These are phyloP conservation scores for Wickerhamiella brachini DNA, from an alignment of 805 yeast genomes.

Conservation along the genomic window DNA sequence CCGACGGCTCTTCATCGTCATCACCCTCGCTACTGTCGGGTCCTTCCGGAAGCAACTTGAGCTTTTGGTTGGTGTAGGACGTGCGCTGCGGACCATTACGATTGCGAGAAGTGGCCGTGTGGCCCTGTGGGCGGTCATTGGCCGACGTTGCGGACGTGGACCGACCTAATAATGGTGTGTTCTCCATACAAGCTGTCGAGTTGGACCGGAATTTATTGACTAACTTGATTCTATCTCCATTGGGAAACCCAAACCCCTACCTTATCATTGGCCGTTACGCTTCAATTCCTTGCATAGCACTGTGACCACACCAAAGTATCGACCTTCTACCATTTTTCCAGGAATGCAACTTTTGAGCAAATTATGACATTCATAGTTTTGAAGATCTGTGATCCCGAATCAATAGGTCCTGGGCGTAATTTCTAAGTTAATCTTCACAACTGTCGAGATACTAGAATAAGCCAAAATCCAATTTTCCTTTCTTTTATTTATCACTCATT, in stretches of 20 bases:
- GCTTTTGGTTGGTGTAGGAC: conserved; percentile 75
- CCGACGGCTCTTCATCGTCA: conserved; percentile 49
- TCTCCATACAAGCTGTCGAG: neutral
- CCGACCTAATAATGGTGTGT: neutral
- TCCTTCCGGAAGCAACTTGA: conserved; percentile 61
- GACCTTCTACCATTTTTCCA: too few relatives aligned
- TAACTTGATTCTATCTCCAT: neutral
- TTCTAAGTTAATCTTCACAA: too few relatives aligned
- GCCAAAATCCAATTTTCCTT: too few relatives aligned
- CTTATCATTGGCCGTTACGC: too few relatives aligned
- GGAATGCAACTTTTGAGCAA: too few relatives aligned
- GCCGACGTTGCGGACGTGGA: neutral
- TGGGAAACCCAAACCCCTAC: neutral
- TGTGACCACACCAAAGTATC: too few relatives aligned
- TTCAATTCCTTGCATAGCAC: too few relatives aligned
- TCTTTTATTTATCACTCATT: too few relatives aligned
- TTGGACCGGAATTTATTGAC: neutral
- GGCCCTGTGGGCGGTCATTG: neutral
- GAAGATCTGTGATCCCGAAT: too few relatives aligned
- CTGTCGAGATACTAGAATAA: too few relatives aligned
- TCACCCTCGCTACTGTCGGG: conserved; percentile 3
- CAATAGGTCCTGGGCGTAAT: too few relatives aligned
- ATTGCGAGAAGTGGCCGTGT: neutral
- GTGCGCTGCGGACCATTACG: conserved; percentile 42
- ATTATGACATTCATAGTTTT: too few relatives aligned